Base-by-base conservation (phyloP, 148 eudicot genomes). In the Camellia lanceoleosa region DNA sequence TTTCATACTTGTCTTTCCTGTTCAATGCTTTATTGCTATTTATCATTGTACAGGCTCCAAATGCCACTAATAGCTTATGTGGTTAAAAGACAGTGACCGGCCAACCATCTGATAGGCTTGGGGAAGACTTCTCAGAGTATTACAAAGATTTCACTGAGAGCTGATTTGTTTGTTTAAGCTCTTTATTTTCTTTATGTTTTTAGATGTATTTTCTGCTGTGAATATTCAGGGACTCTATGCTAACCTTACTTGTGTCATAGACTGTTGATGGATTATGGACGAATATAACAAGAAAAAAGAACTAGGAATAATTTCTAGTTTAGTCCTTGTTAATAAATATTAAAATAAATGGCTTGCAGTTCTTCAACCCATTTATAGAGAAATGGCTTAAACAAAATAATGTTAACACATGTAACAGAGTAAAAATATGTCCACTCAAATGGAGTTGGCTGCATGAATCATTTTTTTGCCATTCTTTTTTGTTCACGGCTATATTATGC, bases 61-160 rank as follows among this genome's bases (percentile, higher is more conserved):
- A 91, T 86, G 94, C 98, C 61, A 90, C 97, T 56, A 94, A 94
- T 83, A 90, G 98, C 78, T 86, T 94, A 47, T 94, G 97, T 79
- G 98, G 97, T 69, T 94, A 91, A 89, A 94, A 92, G 82, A 91
- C 91, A 84, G 91, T 94, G 76, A 94, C 98, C 74, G 98, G 98
- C 71, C 98, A 94, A 83, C 98, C 98, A 43, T 94, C 98, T 68
- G 98, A 94, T 90, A 92, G 97, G 89, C 94, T 94, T 70, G 97
- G 98, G 54, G 98, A 94, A 87, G 98, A 94, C 83, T 94, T 94
- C 89, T 90, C 97, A 43, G 97, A 94, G 77, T 65, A 78, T 52
- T 83, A 83, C 58, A 94, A 94, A 83, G 98, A 94, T 72, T 92
- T 94, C 74, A 90, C 85, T 60, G 94, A 90, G 85, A 86, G 96